Conservation (phyloP, 768 basidiomycete species). For the Pleurotus djamor region DNA sequence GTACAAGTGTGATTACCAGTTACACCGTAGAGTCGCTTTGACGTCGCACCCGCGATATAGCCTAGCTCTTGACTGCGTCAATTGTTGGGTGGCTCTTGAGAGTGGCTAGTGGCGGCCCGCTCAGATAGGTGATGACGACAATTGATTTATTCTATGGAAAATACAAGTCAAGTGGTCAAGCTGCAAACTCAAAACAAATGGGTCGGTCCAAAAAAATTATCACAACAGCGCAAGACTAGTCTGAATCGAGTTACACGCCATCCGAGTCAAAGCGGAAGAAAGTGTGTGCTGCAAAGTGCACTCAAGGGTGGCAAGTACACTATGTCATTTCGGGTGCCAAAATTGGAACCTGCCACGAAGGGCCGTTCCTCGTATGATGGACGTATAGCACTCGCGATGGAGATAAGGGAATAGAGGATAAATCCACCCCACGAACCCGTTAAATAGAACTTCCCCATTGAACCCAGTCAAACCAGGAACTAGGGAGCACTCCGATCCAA, state of each 20-base stretch:
- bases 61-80: too few species aligned
- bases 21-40: too few species aligned
- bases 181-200: too few species aligned
- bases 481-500: too few species aligned
- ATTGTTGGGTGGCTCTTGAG: too few species aligned
- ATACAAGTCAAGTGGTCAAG: too few species aligned
- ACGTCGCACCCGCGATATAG: too few species aligned
- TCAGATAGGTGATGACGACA: too few species aligned
- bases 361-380: not conserved
- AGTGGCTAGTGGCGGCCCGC: too few species aligned
- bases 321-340: not conserved
- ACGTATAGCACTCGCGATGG: slow-evolving; percentile 7
- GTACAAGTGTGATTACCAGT: too few species aligned
- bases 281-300: slow-evolving; percentile 63
- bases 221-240: slow-evolving; percentile 65
- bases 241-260: slow-evolving; percentile 62
- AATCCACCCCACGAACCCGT: not conserved
- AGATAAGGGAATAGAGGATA: not conserved
- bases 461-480: too few species aligned
- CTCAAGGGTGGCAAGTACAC: slow-evolving; percentile 44
- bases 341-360: not conserved
- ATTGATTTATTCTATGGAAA: too few species aligned
- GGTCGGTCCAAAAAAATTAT: slow-evolving; percentile 21
- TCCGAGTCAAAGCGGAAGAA: slow-evolving; percentile 12
- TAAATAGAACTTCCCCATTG: not conserved